Conservation (phyloP, 139 green algal species). For the Spirogloea muscicola region DNA sequence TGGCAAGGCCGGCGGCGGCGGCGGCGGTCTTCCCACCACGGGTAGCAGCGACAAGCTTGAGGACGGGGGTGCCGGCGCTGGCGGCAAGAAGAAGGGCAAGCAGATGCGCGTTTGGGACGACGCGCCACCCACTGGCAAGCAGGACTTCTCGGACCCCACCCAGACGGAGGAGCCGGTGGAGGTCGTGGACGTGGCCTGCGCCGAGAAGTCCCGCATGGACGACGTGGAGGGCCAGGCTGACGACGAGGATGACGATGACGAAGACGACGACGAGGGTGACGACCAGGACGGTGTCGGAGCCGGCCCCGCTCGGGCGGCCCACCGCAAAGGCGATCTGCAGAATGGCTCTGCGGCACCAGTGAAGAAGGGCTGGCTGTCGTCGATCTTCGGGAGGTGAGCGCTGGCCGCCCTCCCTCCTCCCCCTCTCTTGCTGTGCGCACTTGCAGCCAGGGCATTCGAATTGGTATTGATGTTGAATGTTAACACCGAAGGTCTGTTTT, state of each 20-base stretch:
- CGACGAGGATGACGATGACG: constrained; percentile 25
- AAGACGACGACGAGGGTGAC: too few relatives aligned
- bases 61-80: too few relatives aligned
- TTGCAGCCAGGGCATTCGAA: too few relatives aligned
- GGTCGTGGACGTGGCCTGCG: constrained; percentile 21
- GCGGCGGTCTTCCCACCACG: too few relatives aligned
- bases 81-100: constrained; percentile 42
- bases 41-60: too few relatives aligned
- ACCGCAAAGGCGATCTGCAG: background rate
- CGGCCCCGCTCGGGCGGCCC: background rate
- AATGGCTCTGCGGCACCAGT: background rate
- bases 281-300: constrained; percentile 10
- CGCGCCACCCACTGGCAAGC: background rate
- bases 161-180: constrained; percentile 5
- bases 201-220: constrained; percentile 43
- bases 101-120: constrained; percentile 35
- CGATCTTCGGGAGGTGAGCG: constrained; percentile 39
- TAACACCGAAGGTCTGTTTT: background rate
- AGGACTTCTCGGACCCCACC: constrained; percentile 44
- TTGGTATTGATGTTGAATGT: background rate
- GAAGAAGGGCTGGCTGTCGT: constrained; percentile 30
- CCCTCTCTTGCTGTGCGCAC: too few relatives aligned
- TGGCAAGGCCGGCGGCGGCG: too few relatives aligned
- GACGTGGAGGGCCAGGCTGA: constrained; percentile 18
- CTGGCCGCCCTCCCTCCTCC: too few relatives aligned